Percentiles rank a stretch among this genome's conserved stretches.
phyloP scores from a whole-genome alignment of 495 filamentous ascomycete species.

The Neurospora intermedia region DNA sequence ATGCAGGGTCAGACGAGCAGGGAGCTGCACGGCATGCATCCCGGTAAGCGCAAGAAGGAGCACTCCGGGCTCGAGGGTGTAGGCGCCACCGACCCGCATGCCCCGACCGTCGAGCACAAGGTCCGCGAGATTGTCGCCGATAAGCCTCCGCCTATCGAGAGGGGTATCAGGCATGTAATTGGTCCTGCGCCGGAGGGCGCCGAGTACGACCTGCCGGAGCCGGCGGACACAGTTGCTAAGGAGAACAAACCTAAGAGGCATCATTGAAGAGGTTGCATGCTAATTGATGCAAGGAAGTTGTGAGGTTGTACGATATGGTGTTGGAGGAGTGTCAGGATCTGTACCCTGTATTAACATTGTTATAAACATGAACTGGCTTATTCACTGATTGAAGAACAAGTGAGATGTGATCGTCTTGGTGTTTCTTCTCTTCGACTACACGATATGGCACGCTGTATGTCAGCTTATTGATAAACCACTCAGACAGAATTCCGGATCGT shows the following conservation, averaged over 20 bases:
- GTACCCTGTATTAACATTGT: background rate
- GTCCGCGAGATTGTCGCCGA: conserved; percentile 13
- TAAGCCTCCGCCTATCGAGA: conserved; percentile 7
- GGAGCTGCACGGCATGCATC: conserved; percentile 44
- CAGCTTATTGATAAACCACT: background rate
- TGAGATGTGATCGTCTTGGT: background rate
- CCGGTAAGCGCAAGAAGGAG: conserved; percentile 40
- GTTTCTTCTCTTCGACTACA: background rate
- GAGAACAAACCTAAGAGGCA: conserved; percentile 16
- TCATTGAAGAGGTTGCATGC: background rate
- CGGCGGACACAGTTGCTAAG: conserved; percentile 36
- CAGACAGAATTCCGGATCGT: background rate
- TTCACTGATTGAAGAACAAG: background rate
- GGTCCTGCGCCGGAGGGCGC: conserved; percentile 7
- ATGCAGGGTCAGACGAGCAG: conserved; percentile 47
- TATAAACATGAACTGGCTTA: background rate
- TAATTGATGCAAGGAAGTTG: too few relatives aligned
- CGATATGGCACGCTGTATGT: background rate
- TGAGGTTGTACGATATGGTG: background rate
- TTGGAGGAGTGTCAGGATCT: background rate
- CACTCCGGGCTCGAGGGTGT: conserved; percentile 43
- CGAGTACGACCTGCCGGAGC: conserved; percentile 27
- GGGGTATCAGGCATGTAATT: background rate
- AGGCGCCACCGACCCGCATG: conserved; percentile 23
- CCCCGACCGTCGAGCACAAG: conserved; percentile 26